Conservation (phyloP, 106 monocot species). For the Platanthera zijinensis region DNA sequence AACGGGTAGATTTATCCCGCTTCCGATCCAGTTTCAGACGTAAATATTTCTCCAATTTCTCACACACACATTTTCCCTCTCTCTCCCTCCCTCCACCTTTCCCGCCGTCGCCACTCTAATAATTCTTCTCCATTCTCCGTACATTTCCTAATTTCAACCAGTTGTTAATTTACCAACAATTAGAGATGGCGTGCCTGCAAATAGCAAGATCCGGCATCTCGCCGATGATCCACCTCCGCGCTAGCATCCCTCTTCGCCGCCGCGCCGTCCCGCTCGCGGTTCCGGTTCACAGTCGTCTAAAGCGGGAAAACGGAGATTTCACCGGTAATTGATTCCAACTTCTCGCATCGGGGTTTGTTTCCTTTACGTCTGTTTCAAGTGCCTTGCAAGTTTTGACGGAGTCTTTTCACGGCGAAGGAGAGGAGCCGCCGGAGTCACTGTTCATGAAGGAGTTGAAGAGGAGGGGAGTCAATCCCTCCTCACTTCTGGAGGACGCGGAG, state of each 20-base stretch:
- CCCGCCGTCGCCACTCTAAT: too few species aligned
- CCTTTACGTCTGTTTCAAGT: neutral
- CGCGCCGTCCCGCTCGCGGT: neutral
- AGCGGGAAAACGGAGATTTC: slow-evolving; percentile 14
- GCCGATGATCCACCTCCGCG: slow-evolving; percentile 10
- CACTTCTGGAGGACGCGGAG: slow-evolving; percentile 34
- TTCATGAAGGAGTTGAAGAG: slow-evolving; percentile 91
- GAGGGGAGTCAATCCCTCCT: slow-evolving; percentile 65
- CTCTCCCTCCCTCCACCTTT: too few species aligned
- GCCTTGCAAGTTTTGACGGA: neutral
- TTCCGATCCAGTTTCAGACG: too few species aligned
- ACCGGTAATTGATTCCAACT: slow-evolving; percentile 19
- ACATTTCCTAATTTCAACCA: neutral
- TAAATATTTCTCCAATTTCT: too few species aligned
- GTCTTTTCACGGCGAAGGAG: slow-evolving; percentile 19
- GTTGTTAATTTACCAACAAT: neutral
- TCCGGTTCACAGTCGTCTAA: slow-evolving; percentile 29
- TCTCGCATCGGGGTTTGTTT: neutral
- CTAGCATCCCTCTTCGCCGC: slow-evolving; percentile 7
- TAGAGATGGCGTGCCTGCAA: slow-evolving; percentile 33
- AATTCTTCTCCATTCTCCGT: neutral
- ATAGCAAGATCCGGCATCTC: slow-evolving; percentile 22
- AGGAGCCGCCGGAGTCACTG: slow-evolving; percentile 76
- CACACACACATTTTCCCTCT: too few species aligned
- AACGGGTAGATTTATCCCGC: too few species aligned